phyloP scores from a whole-genome alignment of 2,329 filamentous ascomycete genomes.

The Fusarium armeniacum region DNA sequence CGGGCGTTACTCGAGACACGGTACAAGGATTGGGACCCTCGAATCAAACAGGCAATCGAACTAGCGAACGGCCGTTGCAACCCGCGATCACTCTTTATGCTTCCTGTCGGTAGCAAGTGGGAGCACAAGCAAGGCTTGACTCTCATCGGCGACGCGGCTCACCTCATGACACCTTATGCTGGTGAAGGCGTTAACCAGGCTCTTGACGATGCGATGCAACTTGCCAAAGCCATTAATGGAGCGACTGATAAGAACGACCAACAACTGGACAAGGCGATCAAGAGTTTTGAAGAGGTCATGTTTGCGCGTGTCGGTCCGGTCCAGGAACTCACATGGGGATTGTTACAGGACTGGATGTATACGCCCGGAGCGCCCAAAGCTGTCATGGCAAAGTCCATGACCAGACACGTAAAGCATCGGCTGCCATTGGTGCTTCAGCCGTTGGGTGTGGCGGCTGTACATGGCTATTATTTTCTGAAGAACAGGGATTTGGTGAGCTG shows the following conservation, averaged over 20 bases:
- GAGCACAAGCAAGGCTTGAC: constrained; percentile 63
- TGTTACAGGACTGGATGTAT: constrained; percentile 63
- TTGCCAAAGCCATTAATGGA: constrained; percentile 61
- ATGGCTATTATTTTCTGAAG: constrained; percentile 50
- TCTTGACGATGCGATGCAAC: constrained; percentile 66
- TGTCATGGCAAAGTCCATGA: constrained; percentile 57
- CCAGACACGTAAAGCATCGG: constrained; percentile 52
- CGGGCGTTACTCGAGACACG: constrained; percentile 54
- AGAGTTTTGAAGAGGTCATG: constrained; percentile 57
- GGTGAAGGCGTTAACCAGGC: constrained; percentile 72
- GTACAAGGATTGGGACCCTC: constrained; percentile 59
- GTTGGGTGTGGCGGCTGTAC: constrained; percentile 49
- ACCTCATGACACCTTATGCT: constrained; percentile 70
- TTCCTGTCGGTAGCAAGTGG: constrained; percentile 67
- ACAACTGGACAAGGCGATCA: constrained; percentile 54
- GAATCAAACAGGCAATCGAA: constrained; percentile 59
- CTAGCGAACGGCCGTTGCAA: constrained; percentile 57
- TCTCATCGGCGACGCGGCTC: constrained; percentile 71
- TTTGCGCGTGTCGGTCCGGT: constrained; percentile 55
- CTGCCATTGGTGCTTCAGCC: constrained; percentile 53
- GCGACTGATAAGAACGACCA: constrained; percentile 44
- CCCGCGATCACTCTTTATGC: constrained; percentile 64
- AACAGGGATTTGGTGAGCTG: constrained; percentile 29
- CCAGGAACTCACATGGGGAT: constrained; percentile 60
- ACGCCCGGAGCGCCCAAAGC: constrained; percentile 61